phyloP scores from a whole-genome alignment of 1,284 basidiomycete genomes.

The Puccinia polysora region DNA sequence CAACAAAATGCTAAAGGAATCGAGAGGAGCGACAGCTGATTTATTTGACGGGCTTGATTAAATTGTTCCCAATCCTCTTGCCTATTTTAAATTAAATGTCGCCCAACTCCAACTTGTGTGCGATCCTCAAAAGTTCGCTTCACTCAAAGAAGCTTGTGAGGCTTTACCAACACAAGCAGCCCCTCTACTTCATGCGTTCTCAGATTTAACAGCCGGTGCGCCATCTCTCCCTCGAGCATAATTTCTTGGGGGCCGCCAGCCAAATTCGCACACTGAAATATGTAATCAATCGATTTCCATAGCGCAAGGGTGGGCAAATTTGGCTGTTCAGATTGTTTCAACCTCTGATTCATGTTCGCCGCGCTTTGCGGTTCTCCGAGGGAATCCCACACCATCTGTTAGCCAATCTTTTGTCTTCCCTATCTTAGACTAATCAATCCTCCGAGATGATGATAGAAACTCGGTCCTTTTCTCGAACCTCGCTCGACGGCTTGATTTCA shows the following conservation, averaged over 20 bases:
- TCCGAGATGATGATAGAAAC: not conserved
- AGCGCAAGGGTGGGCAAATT: slow-evolving; percentile 47
- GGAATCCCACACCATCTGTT: slow-evolving; percentile 7
- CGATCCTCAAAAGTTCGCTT: too few relatives aligned
- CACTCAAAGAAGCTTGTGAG: not conserved
- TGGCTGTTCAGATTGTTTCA: slow-evolving; percentile 44
- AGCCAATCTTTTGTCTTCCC: not conserved
- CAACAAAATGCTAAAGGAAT: too few relatives aligned
- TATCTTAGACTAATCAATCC: not conserved
- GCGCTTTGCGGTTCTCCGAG: slow-evolving; percentile 1
- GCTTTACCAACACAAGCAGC: slow-evolving; percentile 49
- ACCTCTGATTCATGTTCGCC: slow-evolving; percentile 3
- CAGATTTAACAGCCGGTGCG: slow-evolving; percentile 51
- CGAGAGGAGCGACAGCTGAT: too few relatives aligned
- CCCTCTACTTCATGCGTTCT: slow-evolving; percentile 51
- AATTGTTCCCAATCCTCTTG: too few relatives aligned
- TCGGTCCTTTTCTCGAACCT: not conserved
- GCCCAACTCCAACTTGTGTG: too few relatives aligned
- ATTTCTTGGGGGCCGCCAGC: not conserved
- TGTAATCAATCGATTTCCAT: not conserved
- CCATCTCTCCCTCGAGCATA: not conserved
- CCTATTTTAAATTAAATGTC: too few relatives aligned
- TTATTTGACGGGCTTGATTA: too few relatives aligned
- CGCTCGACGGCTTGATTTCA: too few relatives aligned
- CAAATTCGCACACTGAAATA: not conserved